Conservation (phyloP, 139 green algal species). For the Chlamydomonas schloesseri region DNA sequence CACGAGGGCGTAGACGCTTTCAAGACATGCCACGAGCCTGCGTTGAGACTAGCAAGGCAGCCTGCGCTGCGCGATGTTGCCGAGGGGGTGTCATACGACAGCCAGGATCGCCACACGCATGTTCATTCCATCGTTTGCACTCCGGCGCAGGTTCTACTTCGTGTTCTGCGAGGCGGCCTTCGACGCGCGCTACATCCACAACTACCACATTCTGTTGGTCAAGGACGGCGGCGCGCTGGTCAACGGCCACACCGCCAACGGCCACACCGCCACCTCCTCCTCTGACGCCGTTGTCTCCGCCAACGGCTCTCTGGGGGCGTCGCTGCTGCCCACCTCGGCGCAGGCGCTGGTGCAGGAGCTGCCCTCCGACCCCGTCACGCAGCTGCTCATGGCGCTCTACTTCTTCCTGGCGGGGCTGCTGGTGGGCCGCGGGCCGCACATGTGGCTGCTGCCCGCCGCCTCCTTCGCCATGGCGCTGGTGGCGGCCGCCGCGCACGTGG, state of each 20-base stretch:
- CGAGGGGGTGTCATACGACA: too few species aligned
- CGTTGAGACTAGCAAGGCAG: too few species aligned
- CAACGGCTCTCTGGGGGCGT: neutral
- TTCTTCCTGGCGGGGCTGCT: constrained; percentile 86
- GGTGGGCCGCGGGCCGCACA: constrained; percentile 69
- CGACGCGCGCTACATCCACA: constrained; percentile 89
- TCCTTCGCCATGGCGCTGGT: constrained; percentile 59
- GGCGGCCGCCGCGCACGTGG: neutral
- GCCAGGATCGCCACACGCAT: too few species aligned
- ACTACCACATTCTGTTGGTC: constrained; percentile 84
- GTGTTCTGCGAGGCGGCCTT: constrained; percentile 95
- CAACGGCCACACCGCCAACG: too few species aligned
- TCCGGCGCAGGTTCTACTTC: constrained; percentile 88
- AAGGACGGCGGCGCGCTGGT: constrained; percentile 56
- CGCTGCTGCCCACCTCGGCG: neutral
- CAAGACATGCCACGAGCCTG: too few species aligned
- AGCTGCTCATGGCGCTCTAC: constrained; percentile 84
- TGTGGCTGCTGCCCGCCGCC: constrained; percentile 80
- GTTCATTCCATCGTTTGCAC: too few species aligned
- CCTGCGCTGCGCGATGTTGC: too few species aligned
- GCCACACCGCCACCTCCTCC: neutral
- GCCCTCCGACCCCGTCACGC: constrained; percentile 64
- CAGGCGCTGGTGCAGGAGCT: constrained; percentile 53
- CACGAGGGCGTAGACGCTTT: too few species aligned
- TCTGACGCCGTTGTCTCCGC: neutral